Conservation (phyloP, 164 flowering plant species). For the Berberis thunbergii region DNA sequence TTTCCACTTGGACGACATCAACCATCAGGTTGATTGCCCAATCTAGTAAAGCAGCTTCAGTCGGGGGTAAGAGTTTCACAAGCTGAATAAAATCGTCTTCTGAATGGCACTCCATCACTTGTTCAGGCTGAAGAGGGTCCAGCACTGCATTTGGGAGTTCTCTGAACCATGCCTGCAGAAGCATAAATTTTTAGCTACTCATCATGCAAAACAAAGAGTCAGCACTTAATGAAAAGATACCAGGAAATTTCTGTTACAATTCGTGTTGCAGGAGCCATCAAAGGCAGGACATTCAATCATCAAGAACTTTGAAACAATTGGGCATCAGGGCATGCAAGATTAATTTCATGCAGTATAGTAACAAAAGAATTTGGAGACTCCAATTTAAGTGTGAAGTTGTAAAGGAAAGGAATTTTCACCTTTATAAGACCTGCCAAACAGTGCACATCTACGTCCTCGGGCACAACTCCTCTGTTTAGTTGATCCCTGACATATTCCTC, state of each 20-base stretch:
- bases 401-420: slow-evolving; percentile 24
- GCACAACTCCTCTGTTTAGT: slow-evolving; percentile 12
- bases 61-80: slow-evolving; percentile 53
- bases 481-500: slow-evolving; percentile 57
- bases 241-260: too few species aligned
- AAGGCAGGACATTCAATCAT: too few species aligned
- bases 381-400: background rate
- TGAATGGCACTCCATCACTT: slow-evolving; percentile 63
- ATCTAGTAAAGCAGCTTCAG: slow-evolving; percentile 67
- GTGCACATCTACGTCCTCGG: slow-evolving; percentile 58
- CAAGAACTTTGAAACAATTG: too few species aligned
- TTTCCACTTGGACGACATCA: slow-evolving; percentile 68
- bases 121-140: slow-evolving; percentile 67
- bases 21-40: slow-evolving; percentile 92
- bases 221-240: too few species aligned
- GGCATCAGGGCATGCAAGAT: too few species aligned
- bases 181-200: background rate
- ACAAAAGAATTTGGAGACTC: background rate
- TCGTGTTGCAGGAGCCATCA: too few species aligned
- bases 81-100: slow-evolving; percentile 67
- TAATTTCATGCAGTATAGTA: background rate
- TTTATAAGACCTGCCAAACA: slow-evolving; percentile 91
- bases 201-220: too few species aligned
- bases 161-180: slow-evolving; percentile 74
- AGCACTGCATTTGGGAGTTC: slow-evolving; percentile 75